phyloP scores from a whole-genome alignment of 495 filamentous ascomycete genomes.

The Terfezia claveryi region DNA sequence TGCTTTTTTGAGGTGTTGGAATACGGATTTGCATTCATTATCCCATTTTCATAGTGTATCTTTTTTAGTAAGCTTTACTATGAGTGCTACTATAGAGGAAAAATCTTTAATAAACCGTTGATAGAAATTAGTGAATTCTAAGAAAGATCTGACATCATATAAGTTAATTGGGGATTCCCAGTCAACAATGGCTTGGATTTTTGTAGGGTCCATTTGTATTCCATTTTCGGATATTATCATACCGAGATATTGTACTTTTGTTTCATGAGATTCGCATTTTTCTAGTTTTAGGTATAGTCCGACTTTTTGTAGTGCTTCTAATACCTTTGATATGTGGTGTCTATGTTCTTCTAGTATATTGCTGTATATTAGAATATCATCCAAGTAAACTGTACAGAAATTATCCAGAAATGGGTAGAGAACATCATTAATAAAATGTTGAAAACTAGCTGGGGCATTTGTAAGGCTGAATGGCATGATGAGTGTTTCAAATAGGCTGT shows the following conservation, averaged over 20 bases:
- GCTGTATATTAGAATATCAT: constrained; percentile 23
- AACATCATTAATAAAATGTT: no score
- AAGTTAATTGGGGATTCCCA: not conserved
- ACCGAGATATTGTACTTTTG: not conserved
- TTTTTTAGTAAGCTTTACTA: no score
- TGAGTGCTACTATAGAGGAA: no score
- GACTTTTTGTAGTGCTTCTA: no score
- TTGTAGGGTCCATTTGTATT: not conserved
- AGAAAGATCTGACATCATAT: not conserved
- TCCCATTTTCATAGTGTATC: no score
- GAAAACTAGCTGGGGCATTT: constrained; percentile 13
- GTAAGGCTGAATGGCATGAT: constrained; percentile 16
- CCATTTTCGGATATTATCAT: not conserved
- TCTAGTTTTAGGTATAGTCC: not conserved
- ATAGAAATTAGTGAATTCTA: not conserved
- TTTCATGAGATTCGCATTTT: not conserved
- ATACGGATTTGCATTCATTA: no score
- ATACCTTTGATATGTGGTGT: constrained; percentile 11
- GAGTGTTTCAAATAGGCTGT: constrained; percentile 11
- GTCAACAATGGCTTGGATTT: not conserved
- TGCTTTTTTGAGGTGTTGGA: no score
- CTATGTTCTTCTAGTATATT: constrained; percentile 10
- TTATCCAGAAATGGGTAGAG: constrained; percentile 14
- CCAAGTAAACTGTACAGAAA: constrained; percentile 19
- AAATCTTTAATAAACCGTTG: no score